A percentile compares a stretch with the other conserved stretches of the same genome.
Conservation (phyloP, 805 yeast genomes). For the Starmerella floricola region DNA sequence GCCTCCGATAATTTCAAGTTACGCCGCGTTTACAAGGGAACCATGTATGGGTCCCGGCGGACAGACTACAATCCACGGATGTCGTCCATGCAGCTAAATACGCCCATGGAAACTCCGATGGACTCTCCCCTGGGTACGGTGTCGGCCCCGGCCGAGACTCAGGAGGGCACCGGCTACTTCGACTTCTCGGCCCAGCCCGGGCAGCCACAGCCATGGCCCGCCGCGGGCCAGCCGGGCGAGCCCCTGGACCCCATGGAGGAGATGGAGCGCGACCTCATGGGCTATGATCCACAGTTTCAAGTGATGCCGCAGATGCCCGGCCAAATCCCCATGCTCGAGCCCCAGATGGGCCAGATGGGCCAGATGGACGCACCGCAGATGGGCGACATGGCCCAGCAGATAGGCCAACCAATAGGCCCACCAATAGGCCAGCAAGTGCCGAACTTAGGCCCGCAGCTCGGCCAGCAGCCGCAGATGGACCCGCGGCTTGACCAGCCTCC, state of each 20-base stretch:
- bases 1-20: not conserved
- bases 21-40: not conserved
- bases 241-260: constrained; percentile 20
- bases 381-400: not conserved
- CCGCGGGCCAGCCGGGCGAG: not conserved
- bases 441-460: too few species aligned
- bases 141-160: constrained; percentile 3
- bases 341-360: not conserved
- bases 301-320: not conserved
- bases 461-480: too few species aligned
- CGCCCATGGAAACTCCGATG: constrained; percentile 12
- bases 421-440: not conserved
- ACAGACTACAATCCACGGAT: constrained; percentile 5
- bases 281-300: constrained; percentile 5
- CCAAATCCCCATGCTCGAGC: constrained; percentile 2
- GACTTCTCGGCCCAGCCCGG: constrained; percentile 1
- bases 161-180: constrained; percentile 7
- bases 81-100: constrained; percentile 6
- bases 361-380: not conserved
- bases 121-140: not conserved
- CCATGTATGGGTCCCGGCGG: constrained; percentile 16
- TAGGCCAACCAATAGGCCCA: not conserved
- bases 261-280: constrained; percentile 20
- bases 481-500: not conserved
- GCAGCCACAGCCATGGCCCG: not conserved